Percentiles rank a stretch among this genome's conserved stretches.
These are phyloP conservation scores for Penicillium sp. DNA, from an alignment of 2,329 filamentous ascomycete genomes.

Conservation along the genomic window DNA sequence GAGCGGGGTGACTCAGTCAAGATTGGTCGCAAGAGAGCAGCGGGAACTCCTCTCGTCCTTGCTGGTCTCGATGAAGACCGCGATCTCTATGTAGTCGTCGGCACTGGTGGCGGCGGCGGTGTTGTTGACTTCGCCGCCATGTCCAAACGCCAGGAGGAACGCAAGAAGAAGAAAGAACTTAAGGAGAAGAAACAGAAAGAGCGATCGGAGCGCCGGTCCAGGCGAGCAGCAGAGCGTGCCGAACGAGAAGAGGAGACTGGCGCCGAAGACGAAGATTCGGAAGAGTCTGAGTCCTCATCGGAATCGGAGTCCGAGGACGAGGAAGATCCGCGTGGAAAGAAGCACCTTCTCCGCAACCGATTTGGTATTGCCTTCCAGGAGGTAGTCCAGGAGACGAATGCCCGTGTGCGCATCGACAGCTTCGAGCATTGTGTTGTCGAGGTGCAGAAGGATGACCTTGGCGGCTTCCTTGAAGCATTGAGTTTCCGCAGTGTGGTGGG, in stretches of 20 bases:
- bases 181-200: conserved; percentile 65
- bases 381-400: conserved; percentile 86
- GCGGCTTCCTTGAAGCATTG: conserved; percentile 84
- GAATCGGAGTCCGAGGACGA: conserved; percentile 59
- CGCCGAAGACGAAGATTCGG: conserved; percentile 63
- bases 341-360: conserved; percentile 75
- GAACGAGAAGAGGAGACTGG: conserved; percentile 52
- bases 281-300: conserved; percentile 58
- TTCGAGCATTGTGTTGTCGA: conserved; percentile 98
- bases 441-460: conserved; percentile 92
- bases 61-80: conserved; percentile 84
- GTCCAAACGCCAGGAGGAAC: conserved; percentile 64
- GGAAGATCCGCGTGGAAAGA: conserved; percentile 55
- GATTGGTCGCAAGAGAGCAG: conserved; percentile 39
- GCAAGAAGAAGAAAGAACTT: conserved; percentile 62
- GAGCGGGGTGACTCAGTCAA: conserved; percentile 71
- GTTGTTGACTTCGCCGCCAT: conserved; percentile 66
- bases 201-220: conserved; percentile 62
- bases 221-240: conserved; percentile 53
- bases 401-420: conserved; percentile 86
- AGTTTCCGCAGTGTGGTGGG: conserved; percentile 85
- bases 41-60: conserved; percentile 80
- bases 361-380: conserved; percentile 97
- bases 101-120: conserved; percentile 82
- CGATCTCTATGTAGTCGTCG: conserved; percentile 88